These are phyloP conservation scores for Sonneratia alba DNA, from an alignment of 345 rosid species.

Conservation along the genomic window DNA sequence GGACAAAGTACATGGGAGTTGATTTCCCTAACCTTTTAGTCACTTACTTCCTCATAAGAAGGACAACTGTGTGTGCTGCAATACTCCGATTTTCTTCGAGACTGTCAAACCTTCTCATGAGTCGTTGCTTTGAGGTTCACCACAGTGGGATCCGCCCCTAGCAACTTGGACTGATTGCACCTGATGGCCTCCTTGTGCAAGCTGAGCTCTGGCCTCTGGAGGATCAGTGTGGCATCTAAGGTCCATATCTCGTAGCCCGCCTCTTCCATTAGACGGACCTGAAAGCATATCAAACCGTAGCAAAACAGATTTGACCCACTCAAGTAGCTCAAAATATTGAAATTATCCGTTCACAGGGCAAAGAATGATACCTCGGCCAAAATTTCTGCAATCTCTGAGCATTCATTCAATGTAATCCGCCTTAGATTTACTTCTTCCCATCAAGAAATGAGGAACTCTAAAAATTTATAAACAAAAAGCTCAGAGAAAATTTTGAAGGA, in stretches of 20 bases:
- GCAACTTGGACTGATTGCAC: conserved; percentile 34
- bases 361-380: neutral
- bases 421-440: no score
- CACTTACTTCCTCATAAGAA: conserved; percentile 51
- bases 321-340: neutral
- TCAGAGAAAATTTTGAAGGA: no score
- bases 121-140: conserved; percentile 86
- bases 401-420: no score
- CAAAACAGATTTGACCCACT: neutral
- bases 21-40: no score
- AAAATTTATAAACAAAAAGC: no score
- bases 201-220: conserved; percentile 79
- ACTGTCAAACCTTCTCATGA: conserved; percentile 79
- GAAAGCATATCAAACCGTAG: conserved; percentile 7
- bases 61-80: conserved; percentile 85
- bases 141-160: conserved; percentile 67
- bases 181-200: conserved; percentile 71
- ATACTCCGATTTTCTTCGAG: conserved; percentile 87
- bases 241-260: conserved; percentile 90
- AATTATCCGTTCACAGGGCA: neutral
- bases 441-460: no score
- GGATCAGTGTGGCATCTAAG: conserved; percentile 85
- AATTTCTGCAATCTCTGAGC: neutral
- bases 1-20: no score
- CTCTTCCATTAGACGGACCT: conserved; percentile 65